These are phyloP conservation scores for Cucurbita argyrosperma DNA, from an alignment of 306 rosid genomes.

Conservation along the genomic window DNA sequence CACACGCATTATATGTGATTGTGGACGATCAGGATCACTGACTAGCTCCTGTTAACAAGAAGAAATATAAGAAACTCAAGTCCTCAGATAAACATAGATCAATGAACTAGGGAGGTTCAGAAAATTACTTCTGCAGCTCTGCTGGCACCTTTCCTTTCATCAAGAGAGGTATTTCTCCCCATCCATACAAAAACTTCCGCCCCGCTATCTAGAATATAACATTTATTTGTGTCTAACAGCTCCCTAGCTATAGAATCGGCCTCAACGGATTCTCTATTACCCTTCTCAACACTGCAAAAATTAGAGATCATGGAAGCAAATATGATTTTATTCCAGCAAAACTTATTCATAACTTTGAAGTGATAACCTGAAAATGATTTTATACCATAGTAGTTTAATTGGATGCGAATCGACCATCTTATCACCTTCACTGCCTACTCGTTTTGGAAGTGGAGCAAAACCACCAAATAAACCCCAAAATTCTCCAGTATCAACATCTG, in stretches of 20 bases:
- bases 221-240: slow-evolving; percentile 59
- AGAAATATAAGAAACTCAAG: background rate
- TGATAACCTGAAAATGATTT: background rate
- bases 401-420: slow-evolving; percentile 34
- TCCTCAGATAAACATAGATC: slow-evolving; percentile 3
- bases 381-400: slow-evolving; percentile 66
- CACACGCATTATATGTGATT: slow-evolving; percentile 67
- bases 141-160: slow-evolving; percentile 74
- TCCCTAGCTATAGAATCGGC: slow-evolving; percentile 61
- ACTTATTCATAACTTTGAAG: background rate
- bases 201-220: slow-evolving; percentile 82
- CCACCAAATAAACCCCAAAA: slow-evolving; percentile 97
- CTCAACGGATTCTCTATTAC: slow-evolving; percentile 47
- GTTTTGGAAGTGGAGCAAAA: slow-evolving; percentile 95
- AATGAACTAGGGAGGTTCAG: slow-evolving; percentile 5
- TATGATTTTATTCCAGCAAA: background rate
- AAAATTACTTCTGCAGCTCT: slow-evolving; percentile 63
- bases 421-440: slow-evolving; percentile 41
- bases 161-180: slow-evolving; percentile 82
- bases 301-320: background rate
- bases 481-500: slow-evolving; percentile 89
- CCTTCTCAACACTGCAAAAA: slow-evolving; percentile 46
- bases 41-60: slow-evolving; percentile 49
- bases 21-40: slow-evolving; percentile 32
- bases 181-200: slow-evolving; percentile 80